Percentiles rank a stretch among this genome's conserved stretches.
Conservation (phyloP, 176 grass and related monocot species). For the Carex littledalei region DNA sequence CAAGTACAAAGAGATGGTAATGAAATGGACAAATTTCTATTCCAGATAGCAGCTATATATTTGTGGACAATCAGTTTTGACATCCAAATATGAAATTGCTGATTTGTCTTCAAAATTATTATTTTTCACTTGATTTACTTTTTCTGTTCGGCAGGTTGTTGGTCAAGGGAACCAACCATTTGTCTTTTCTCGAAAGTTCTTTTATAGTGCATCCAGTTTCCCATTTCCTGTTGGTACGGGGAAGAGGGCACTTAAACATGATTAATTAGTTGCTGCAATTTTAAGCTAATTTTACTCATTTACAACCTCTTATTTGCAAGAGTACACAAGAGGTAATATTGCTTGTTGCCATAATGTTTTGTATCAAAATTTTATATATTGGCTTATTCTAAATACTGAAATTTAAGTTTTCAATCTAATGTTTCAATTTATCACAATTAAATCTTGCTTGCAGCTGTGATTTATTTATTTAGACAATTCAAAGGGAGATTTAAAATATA, state of each 20-base stretch:
- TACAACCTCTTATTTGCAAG: no score
- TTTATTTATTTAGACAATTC: no score
- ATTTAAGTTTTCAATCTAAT: no score
- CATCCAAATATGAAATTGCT: not conserved
- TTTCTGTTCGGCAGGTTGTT: slow-evolving; percentile 44
- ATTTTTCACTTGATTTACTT: slow-evolving; percentile 13
- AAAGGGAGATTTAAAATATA: no score
- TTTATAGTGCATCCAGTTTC: slow-evolving; percentile 58
- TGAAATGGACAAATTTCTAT: not conserved
- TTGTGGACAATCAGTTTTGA: not conserved
- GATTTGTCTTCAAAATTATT: not conserved
- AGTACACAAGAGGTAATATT: no score
- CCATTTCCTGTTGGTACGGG: slow-evolving; percentile 83
- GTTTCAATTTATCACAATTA: no score
- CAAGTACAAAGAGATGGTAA: not conserved
- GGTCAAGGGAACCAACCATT: slow-evolving; percentile 70
- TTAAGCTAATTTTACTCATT: no score
- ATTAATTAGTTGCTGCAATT: no score
- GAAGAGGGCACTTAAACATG: slow-evolving; percentile 62
- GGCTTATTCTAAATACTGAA: no score
- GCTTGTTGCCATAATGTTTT: no score
- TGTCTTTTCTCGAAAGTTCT: slow-evolving; percentile 71
- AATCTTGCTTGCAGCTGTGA: no score
- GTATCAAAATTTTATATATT: no score
- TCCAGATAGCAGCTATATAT: not conserved